Base-by-base conservation (phyloP, 2,329 filamentous ascomycete genomes). In the Xylaria arbuscula region DNA sequence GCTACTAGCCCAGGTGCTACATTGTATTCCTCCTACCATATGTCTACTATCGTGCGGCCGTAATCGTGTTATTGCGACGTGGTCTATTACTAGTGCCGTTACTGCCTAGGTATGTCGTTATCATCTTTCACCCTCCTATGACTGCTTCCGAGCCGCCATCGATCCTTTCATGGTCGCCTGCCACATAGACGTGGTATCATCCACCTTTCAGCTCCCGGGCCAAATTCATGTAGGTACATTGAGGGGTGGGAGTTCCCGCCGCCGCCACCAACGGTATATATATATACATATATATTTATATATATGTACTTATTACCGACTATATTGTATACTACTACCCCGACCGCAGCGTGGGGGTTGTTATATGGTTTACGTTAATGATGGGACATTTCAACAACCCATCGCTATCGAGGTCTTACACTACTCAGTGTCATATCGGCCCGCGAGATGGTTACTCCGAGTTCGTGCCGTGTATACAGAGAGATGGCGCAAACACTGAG, bases 151-250 rank as follows among this genome's bases (percentile, higher is more conserved):
- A 55, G 47, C 58, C 59, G 50, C 40, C 53, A 59, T 61, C 38
- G 28, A 60, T 64, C 53, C 57, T 66, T 59, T 38, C 28, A 38
- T 19, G 40, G 11, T 24, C 48, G 24, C 32, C 34, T 19, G 15
- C 56, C 58, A 51, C 62, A 55, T 62, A 40, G 55, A 51, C 17
- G 56, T 50, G 32, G 66, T 66, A 62, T 55, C 53, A 59, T 66
- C 58, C 63, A 56, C 66, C 40, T 34, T 51, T 50, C 50, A 56
- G 50, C 17, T 38, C 50, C 34, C 40, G 28, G 36, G 15, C 19
- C 32, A 22, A 38, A 47, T 42, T 13, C 17, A 62, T 59, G 50
- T 36, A 64, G 55, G 22, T 56, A 45, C 17, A 40, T 45, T 45
- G 40, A 17, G 40, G 40, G 40, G 42, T 57, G 8, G 8, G 51